A percentile compares a stretch with the other conserved stretches of the same genome.
Conservation (phyloP, 2,329 filamentous ascomycete species). For the Ophiostoma quercus region DNA sequence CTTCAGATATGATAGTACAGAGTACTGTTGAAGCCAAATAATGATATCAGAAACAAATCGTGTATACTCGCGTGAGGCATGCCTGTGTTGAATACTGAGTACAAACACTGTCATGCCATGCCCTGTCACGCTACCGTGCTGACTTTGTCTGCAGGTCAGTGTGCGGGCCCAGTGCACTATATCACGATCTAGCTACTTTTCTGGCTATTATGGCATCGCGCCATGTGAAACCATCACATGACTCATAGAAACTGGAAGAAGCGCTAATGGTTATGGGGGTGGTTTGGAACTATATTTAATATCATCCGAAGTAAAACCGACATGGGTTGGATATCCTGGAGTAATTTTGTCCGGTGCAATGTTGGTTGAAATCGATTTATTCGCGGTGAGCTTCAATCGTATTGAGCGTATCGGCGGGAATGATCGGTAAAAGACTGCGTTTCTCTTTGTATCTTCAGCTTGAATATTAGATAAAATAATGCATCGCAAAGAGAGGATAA, state of each 20-base stretch:
- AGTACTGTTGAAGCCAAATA: no score
- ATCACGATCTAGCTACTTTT: slow-evolving; percentile 3
- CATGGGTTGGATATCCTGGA: background rate
- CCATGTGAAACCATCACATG: slow-evolving; percentile 10
- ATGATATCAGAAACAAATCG: background rate
- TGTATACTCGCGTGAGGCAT: background rate
- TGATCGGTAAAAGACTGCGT: background rate
- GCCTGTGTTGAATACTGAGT: background rate
- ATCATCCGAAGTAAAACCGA: background rate
- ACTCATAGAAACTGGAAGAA: background rate
- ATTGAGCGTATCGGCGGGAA: background rate
- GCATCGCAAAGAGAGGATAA: background rate
- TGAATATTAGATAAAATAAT: background rate
- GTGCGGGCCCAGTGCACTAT: background rate
- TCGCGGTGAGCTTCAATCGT: background rate
- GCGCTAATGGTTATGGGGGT: background rate
- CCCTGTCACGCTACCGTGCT: background rate
- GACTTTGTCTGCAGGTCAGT: background rate
- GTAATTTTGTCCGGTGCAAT: background rate
- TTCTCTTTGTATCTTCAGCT: no score
- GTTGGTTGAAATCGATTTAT: background rate
- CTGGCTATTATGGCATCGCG: background rate
- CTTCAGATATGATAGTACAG: no score
- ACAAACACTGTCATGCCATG: background rate
- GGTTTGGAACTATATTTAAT: background rate